A percentile compares a stretch with the other conserved stretches of the same genome.
These are phyloP conservation scores for Chimonanthus salicifolius DNA, from an alignment of 164 flowering plant species.

Conservation along the genomic window DNA sequence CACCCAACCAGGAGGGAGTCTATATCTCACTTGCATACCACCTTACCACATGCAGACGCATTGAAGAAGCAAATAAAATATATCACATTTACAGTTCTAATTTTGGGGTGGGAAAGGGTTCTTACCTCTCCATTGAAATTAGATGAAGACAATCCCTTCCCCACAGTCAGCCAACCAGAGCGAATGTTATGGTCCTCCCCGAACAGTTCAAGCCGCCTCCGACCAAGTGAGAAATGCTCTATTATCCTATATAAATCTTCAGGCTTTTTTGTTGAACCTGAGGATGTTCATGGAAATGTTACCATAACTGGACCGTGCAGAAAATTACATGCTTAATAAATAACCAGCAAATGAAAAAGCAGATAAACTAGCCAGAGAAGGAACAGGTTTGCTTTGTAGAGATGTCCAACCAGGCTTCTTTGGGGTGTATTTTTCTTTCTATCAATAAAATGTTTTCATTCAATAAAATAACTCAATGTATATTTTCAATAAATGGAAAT, in stretches of 20 bases:
- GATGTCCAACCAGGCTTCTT: too few relatives aligned
- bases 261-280: constrained; percentile 94
- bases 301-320: neutral
- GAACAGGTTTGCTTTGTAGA: too few relatives aligned
- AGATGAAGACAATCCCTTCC: constrained; percentile 84
- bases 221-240: constrained; percentile 96
- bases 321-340: too few relatives aligned
- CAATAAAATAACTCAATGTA: too few relatives aligned
- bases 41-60: neutral
- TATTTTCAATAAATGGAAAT: too few relatives aligned
- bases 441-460: too few relatives aligned
- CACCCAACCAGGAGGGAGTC: neutral
- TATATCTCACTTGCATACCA: neutral
- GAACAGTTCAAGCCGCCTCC: constrained; percentile 92
- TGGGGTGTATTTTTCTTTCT: too few relatives aligned
- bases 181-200: constrained; percentile 99
- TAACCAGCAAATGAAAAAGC: too few relatives aligned
- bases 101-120: neutral
- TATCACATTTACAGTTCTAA: neutral
- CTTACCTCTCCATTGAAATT: constrained; percentile 81
- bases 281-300: neutral
- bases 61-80: neutral
- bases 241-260: constrained; percentile 94
- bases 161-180: constrained; percentile 95
- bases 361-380: too few relatives aligned